A percentile compares a stretch with the other conserved stretches of the same genome.
Evolutionary conservation across 108 stramenopile species (phyloP).

Genomic region (Cylindrotheca fusiformis): DNA sequence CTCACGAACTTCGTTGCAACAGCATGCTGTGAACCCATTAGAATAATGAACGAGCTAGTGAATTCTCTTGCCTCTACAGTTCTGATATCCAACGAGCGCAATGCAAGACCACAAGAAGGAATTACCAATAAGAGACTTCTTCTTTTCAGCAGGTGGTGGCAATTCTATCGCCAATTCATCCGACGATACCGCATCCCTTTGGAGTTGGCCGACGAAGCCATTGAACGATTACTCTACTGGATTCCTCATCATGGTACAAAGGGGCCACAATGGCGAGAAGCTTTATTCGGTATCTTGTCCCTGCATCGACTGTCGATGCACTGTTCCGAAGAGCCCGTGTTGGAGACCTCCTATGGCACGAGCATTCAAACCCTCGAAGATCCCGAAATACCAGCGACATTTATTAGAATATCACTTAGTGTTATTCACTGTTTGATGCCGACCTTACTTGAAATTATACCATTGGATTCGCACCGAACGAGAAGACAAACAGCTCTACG

Average conservation of each 20-base stretch:
- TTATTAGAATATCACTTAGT: conserved; percentile 17
- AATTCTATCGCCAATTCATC: conserved; percentile 5
- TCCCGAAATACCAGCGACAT: conserved; percentile 19
- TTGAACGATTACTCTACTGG: conserved; percentile 31
- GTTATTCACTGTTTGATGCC: conserved; percentile 37
- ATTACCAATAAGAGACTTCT: not conserved
- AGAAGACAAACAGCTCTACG: conserved; percentile 11
- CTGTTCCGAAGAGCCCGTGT: not conserved
- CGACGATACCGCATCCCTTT: conserved; percentile 11
- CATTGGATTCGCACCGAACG: not conserved
- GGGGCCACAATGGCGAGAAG: conserved; percentile 27
- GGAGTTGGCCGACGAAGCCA: conserved; percentile 19
- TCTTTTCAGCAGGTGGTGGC: conserved; percentile 2
- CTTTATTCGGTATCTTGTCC: conserved; percentile 38
- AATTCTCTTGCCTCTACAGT: not conserved
- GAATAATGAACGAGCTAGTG: not conserved
- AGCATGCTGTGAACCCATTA: not conserved
- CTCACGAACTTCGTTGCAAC: too few relatives aligned
- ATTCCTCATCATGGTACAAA: conserved; percentile 22
- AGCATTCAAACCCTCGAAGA: conserved; percentile 6
- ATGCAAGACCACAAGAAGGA: not conserved
- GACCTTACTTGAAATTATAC: conserved; percentile 21
- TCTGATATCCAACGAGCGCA: not conserved
- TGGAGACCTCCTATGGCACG: conserved; percentile 17
- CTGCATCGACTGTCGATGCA: conserved; percentile 37